Conservation (phyloP, 768 basidiomycete genomes). For the Tulasnella sp. region DNA sequence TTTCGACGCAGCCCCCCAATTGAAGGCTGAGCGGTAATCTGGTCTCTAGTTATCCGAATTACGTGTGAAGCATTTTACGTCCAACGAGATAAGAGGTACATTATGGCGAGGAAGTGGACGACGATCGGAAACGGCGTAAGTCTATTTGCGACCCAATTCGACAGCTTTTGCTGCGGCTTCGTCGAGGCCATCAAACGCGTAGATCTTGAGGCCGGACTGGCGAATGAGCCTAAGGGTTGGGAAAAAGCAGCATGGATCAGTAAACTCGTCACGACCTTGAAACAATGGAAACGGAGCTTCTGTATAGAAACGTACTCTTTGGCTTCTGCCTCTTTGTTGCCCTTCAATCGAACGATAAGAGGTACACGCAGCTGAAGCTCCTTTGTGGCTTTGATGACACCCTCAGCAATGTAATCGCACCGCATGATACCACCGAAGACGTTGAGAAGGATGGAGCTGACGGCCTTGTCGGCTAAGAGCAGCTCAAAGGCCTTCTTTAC, state of each 20-base stretch:
- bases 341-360: conserved; percentile 91
- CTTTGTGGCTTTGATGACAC: conserved; percentile 97
- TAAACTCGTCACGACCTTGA: conserved; percentile 29
- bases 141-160: conserved; percentile 51
- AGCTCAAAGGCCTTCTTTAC: conserved; percentile 99
- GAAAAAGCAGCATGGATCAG: conserved; percentile 31
- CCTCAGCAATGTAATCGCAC: conserved; percentile 97
- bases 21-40: conserved; percentile 17
- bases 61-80: conserved; percentile 16
- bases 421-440: conserved; percentile 99
- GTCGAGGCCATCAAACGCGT: conserved; percentile 90
- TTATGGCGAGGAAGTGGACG: neutral
- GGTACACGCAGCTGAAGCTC: conserved; percentile 86
- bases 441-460: conserved; percentile 99
- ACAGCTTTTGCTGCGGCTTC: conserved; percentile 86
- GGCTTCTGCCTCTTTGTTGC: conserved; percentile 94
- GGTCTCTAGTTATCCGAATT: neutral
- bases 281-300: conserved; percentile 35
- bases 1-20: neutral
- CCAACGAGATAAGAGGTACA: conserved; percentile 14
- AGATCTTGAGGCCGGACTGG: conserved; percentile 89
- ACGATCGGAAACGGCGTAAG: conserved; percentile 17
- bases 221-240: conserved; percentile 75
- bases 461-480: conserved; percentile 83
- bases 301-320: conserved; percentile 68